Evolutionary conservation across 352 stramenopile genomes (phyloP).

Genomic region (Plasmopara viticola): DNA sequence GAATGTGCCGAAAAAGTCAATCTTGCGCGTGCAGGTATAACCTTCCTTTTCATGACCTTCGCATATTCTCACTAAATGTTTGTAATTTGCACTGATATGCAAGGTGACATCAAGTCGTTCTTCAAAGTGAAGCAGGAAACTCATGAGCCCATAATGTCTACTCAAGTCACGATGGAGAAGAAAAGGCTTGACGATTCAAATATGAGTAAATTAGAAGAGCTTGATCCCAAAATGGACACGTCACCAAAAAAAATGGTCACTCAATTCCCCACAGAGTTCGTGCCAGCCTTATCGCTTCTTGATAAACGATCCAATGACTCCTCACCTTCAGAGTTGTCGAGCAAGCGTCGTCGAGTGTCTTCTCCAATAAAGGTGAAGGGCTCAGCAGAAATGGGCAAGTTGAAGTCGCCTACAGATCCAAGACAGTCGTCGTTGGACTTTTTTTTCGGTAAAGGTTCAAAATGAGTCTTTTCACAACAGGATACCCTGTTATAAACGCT

Average conservation of each 20-base stretch:
- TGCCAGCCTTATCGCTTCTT: conserved; percentile 43
- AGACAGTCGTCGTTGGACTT: conserved; percentile 44
- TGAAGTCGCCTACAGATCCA: conserved; percentile 19
- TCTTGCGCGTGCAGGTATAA: conserved; percentile 62
- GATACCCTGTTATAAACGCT: conserved; percentile 9
- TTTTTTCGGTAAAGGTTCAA: conserved; percentile 38
- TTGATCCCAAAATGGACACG: neutral
- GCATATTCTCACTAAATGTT: neutral
- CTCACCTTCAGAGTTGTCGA: conserved; percentile 1
- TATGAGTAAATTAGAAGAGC: conserved; percentile 10
- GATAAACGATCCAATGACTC: conserved; percentile 21
- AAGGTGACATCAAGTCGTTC: conserved; percentile 69
- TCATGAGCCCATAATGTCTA: conserved; percentile 9
- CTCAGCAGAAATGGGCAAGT: conserved; percentile 13
- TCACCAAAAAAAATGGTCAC: conserved; percentile 14
- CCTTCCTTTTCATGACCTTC: neutral
- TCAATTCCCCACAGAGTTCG: conserved; percentile 27
- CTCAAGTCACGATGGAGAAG: conserved; percentile 8
- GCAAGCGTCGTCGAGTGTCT: conserved; percentile 19
- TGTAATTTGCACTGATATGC: neutral
- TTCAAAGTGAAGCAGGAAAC: conserved; percentile 43
- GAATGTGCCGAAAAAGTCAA: conserved; percentile 70
- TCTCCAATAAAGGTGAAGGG: conserved; percentile 16
- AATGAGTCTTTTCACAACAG: conserved; percentile 14
- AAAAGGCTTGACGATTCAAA: neutral